A percentile compares a stretch with the other conserved stretches of the same genome.
phyloP scores from a whole-genome alignment of 805 yeast genomes.

The Pichia kluyveri region DNA sequence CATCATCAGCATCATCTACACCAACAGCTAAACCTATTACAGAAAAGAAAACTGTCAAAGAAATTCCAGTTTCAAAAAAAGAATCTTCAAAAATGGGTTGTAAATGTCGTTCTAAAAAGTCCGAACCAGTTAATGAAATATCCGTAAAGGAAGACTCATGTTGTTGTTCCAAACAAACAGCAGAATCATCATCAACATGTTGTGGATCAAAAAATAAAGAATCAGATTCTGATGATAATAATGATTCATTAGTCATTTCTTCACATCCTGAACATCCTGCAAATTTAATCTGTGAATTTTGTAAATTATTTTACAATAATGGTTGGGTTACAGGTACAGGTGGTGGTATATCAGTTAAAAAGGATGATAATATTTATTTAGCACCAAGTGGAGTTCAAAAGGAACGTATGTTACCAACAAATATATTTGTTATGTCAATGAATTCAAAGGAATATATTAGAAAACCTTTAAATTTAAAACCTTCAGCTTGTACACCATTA shows the following conservation, averaged over 20 bases:
- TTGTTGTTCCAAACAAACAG: background rate
- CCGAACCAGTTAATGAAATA: background rate
- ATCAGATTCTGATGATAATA: background rate
- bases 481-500: slow-evolving; percentile 91
- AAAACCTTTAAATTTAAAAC: slow-evolving; percentile 61
- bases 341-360: slow-evolving; percentile 80
- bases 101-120: background rate
- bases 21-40: background rate
- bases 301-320: slow-evolving; percentile 65
- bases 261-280: slow-evolving; percentile 55
- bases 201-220: background rate
- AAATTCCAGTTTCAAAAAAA: background rate
- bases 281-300: slow-evolving; percentile 71
- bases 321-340: slow-evolving; percentile 97
- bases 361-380: slow-evolving; percentile 50
- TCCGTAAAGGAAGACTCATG: background rate
- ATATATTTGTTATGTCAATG: slow-evolving; percentile 70
- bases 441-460: slow-evolving; percentile 43
- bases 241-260: slow-evolving; percentile 8
- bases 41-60: background rate
- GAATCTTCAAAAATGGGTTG: background rate
- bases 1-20: background rate
- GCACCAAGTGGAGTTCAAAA: slow-evolving; percentile 98
- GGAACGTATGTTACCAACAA: slow-evolving; percentile 73
- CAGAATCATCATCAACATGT: background rate